Base-by-base conservation (phyloP, 31 red algal genomes). In the Porphyra umbilicalis region DNA sequence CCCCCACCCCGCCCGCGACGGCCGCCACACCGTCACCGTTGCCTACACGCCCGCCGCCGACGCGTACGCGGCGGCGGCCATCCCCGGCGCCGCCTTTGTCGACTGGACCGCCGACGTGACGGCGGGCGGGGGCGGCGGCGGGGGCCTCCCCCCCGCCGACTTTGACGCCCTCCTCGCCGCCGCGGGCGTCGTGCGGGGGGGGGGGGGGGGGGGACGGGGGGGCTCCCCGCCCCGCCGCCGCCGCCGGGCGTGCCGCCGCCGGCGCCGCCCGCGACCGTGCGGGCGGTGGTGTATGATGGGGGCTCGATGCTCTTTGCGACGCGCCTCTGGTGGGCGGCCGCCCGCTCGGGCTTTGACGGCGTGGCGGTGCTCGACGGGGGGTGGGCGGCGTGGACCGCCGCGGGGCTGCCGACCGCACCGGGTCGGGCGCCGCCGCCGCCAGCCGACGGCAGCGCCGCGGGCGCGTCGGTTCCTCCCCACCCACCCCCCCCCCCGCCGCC, bases 261-360 rank as follows among this genome's bases (percentile, higher is more conserved):
- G 57, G 25, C 14, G 57, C 0, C 57, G 57, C 2, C 57, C 25
- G 8, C 2, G 25, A 71, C 25, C n/a, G 57, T 71, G 57, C 57
- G 57, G 57, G 57, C 57, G 57, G 77, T 80, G 35, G 33, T 13
- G 6, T 86, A 86, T 33, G 84, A 86, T 78, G 78, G 75, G 20
- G 84, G 84, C 18, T 77, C 78, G 67, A 86, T 86, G 84, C 37
- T 86, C 4, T 86, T 86, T 44, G 76, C 84, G 32, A 39, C 77
- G 30, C 84, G 84, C 34, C 36, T 86, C 40, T 86, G 84, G 84
- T 77, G 39, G 38, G 34, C 35, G 10, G 33, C 80, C 37, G 8
- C 33, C 32, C 32, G 35, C 44, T 14, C 39, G 6, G 84, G 84
- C 34, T 79, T 38, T 35, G 10, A 0, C 4, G 40, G 67, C 44